Evolutionary conservation across 1,139 yeast species (phyloP), one percentile per base, ranked within the genome.

Genomic region (Taiozyma sp.): DNA sequence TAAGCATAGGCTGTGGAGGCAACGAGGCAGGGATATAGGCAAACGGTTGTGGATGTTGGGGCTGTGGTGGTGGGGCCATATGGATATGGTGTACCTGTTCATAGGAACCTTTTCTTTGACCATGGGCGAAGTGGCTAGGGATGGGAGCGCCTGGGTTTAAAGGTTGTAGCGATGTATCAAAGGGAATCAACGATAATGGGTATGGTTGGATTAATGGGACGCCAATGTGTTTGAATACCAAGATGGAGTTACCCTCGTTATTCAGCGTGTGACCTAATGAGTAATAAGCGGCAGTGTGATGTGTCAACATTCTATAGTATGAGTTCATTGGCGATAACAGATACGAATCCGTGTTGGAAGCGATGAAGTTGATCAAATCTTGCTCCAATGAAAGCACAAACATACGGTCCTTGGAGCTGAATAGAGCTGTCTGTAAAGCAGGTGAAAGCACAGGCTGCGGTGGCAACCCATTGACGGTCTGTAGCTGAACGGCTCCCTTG

Each of bases 261-360:
- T 75, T 70, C 32, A 78, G 58, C 7, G 72, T 71, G 57, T 81
- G 86, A 19, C 79, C 80, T 50, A 85, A 65, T 29, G 73, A 70
- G 61, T 85, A 84, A 63, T 83, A 83, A 42, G 82, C 85, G 16
- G 90, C 87, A 34, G 84, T 68, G 55, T 85, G 86, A 64, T 85
- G 90, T 1, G 85, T 75, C 49, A 85, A 66, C 41, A 85, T 68
- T 56, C 91, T 68, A 58, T 80, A 83, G 63, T 82, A 85, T 2
- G 88, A 81, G 64, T 85, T 85, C 73, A 80, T 72, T 75, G 83
- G 62, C 37, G 75, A 68, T 60, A 80, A 60, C 48, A 76, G 72
- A 62, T 76, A 72, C 0, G 79, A 71, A 44, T 70, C 74, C 2
- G 70, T 71, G 37, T 56, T 61, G 3, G 73, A 66, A 7, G 62